Base-by-base conservation (phyloP, 83 land plant genomes). In the Thuja plicata region DNA sequence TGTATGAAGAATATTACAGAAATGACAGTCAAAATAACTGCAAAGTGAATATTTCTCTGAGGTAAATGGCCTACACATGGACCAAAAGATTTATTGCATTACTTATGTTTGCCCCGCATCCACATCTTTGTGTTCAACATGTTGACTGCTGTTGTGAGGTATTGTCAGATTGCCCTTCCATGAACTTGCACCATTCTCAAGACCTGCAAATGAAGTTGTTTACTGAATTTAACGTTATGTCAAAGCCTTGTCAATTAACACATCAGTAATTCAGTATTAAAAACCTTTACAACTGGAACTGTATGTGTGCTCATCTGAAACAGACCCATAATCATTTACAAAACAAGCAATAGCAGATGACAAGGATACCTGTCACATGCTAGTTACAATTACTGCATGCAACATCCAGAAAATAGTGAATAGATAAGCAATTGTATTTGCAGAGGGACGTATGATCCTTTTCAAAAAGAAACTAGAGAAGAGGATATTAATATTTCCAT, bases 141-240 rank as follows among this genome's bases (percentile, higher is more conserved):
- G 13, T 81, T 41, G 50, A 81, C 41, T 45, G 43, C 48, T 81
- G 50, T 24, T 41, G 43, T 81, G 84, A 35, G 50, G 50, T 13
- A 21, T n/a, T 81, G 21, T 40, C 9, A 8, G 46, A 24, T 43
- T 45, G n/a, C 50, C 84, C 84, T 9, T 43, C 27, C 30, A 3
- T 81, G 84, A 81, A 35, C 50, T 43, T 81, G 84, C 13, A 81
- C 50, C 50, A 81, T 81, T 81, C 84, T 81, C 50, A 21, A 41
- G 27, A 21, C 84, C 50, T 81, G 84, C 84, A 43, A 81, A 81
- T 21, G 32, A 41, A 81, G 13, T 9, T n/a, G n/a, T 81, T 41
- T 37, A 81, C 32, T 41, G 27, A 81, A 81, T 38, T 27, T 41
- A 43, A 81, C 24, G 15, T 81, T 30, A 81, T 81, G 48, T 8